phyloP scores from a whole-genome alignment of 495 filamentous ascomycete genomes.

The Penicillium crystallinum region DNA sequence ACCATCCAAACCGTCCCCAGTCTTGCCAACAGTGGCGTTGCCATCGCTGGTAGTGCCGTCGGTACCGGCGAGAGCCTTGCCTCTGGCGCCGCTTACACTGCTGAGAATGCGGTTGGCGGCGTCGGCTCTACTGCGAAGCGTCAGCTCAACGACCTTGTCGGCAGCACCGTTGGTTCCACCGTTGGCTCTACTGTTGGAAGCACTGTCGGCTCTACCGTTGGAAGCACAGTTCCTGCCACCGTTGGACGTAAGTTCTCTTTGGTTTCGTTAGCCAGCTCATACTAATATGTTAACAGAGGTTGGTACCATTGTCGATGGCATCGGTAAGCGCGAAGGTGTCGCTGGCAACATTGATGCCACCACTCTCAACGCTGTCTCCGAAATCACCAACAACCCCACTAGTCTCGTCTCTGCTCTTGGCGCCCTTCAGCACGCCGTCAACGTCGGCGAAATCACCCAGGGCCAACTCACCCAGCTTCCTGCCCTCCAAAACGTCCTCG shows the following conservation, averaged over 20 bases:
- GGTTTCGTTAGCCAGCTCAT: neutral
- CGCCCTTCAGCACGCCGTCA: constrained; percentile 11
- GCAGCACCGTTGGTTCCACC: constrained; percentile 10
- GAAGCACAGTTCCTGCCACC: neutral
- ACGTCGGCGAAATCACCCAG: constrained; percentile 10
- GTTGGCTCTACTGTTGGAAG: constrained; percentile 5
- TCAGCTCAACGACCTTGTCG: constrained; percentile 12
- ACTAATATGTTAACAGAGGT: constrained; percentile 1
- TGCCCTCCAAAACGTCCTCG: constrained; percentile 14
- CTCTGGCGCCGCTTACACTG: constrained; percentile 6
- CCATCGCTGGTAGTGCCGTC: constrained; percentile 1
- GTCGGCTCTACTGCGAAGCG: constrained; percentile 8
- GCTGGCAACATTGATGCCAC: no score
- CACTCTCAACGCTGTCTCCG: neutral
- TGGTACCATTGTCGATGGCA: neutral
- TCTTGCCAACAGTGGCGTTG: constrained; percentile 6
- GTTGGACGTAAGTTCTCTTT: constrained; percentile 14
- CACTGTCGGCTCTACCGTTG: neutral
- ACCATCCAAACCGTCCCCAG: constrained; percentile 2
- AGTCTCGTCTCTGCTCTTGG: constrained; percentile 16
- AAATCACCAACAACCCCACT: constrained; percentile 6
- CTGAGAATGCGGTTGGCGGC: constrained; percentile 6
- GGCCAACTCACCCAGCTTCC: constrained; percentile 13
- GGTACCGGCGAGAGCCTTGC: constrained; percentile 10
- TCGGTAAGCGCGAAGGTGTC: neutral